Evolutionary conservation across 352 stramenopile species (phyloP).

Genomic region (Phytopythium litorale): DNA sequence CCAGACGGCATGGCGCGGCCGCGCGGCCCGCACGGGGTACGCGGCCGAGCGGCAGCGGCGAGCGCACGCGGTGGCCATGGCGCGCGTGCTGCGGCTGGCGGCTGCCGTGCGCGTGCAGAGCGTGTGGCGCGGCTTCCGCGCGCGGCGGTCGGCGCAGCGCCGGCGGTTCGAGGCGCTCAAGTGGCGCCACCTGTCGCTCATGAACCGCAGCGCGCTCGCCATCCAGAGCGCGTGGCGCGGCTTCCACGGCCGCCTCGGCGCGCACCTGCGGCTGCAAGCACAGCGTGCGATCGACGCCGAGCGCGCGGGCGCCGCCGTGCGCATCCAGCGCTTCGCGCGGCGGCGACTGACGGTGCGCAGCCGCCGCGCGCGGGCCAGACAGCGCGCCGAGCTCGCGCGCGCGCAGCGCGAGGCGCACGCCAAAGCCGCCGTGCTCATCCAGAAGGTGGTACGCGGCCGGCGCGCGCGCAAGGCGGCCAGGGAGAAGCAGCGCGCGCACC

Average conservation of each 20-base stretch:
- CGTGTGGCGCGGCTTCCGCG: constrained; percentile 55
- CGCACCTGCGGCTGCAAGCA: constrained; percentile 52
- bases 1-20: constrained; percentile 45
- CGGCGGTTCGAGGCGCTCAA: constrained; percentile 65
- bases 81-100: constrained; percentile 34
- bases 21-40: constrained; percentile 26
- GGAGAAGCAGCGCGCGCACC: constrained; percentile 33
- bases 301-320: constrained; percentile 43
- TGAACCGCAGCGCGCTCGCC: constrained; percentile 62
- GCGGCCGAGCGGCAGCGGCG: constrained; percentile 21
- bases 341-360: constrained; percentile 47
- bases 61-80: constrained; percentile 28
- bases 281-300: constrained; percentile 46
- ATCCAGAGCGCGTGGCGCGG: constrained; percentile 80
- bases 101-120: constrained; percentile 58
- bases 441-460: constrained; percentile 59
- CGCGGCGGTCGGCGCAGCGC: constrained; percentile 39
- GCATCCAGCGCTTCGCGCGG: constrained; percentile 56
- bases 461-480: constrained; percentile 33
- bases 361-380: constrained; percentile 17
- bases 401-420: constrained; percentile 26
- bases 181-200: constrained; percentile 53
- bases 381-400: constrained; percentile 23
- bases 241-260: constrained; percentile 56
- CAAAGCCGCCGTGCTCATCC: constrained; percentile 50